A percentile compares a stretch with the other conserved stretches of the same genome.
phyloP scores from a whole-genome alignment of 129 eudicot species.

The Flaveria brownii region DNA sequence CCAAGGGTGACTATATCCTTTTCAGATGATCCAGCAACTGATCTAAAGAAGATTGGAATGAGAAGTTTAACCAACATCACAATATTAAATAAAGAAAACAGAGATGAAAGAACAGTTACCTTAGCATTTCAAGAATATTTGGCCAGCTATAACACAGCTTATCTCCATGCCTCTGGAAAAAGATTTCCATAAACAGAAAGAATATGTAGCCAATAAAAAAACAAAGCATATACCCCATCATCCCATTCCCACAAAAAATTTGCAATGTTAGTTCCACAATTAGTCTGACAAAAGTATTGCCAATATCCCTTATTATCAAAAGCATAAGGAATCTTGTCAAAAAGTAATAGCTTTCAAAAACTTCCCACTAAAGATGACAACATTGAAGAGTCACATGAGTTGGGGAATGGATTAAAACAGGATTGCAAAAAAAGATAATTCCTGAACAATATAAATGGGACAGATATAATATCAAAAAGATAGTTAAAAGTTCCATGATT shows the following conservation, averaged over 20 bases:
- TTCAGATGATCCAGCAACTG: conserved; percentile 91
- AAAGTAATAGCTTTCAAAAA: not conserved
- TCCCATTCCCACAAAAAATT: conserved; percentile 1
- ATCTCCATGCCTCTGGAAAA: conserved; percentile 82
- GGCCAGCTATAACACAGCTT: conserved; percentile 89
- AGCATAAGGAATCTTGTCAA: conserved; percentile 15
- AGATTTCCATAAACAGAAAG: conserved; percentile 16
- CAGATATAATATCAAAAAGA: conserved; percentile 21
- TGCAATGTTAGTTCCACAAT: conserved; percentile 8
- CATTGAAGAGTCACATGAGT: not conserved
- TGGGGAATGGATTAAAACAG: conserved; percentile 1
- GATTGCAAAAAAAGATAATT: not conserved
- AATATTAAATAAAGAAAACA: conserved; percentile 7
- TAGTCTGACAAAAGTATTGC: conserved; percentile 6
- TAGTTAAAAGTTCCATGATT: conserved; percentile 6
- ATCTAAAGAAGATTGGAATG: conserved; percentile 54
- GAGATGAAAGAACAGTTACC: conserved; percentile 44
- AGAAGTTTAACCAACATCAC: conserved; percentile 21
- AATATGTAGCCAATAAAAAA: conserved; percentile 16
- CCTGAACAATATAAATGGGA: conserved; percentile 9
- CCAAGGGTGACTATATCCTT: conserved; percentile 95
- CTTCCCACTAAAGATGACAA: not conserved
- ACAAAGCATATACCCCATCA: conserved; percentile 8
- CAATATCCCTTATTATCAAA: conserved; percentile 12
- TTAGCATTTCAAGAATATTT: conserved; percentile 87